phyloP scores from a whole-genome alignment of 257 asterid species.

The Ophiorrhiza pumila region DNA sequence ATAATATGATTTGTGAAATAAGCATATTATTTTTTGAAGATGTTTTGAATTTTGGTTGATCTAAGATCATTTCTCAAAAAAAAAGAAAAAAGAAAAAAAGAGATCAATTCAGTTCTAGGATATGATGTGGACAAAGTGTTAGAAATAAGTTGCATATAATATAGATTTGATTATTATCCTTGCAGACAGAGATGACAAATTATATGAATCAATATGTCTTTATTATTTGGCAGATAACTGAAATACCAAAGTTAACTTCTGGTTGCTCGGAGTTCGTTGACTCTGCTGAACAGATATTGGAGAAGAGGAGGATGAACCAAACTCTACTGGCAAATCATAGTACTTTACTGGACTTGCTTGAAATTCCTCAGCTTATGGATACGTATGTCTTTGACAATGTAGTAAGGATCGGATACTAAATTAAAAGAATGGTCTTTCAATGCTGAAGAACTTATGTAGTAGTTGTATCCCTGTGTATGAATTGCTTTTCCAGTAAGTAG shows the following conservation, averaged over 20 bases:
- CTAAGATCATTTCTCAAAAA: background rate
- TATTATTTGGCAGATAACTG: slow-evolving; percentile 69
- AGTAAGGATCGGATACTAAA: slow-evolving; percentile 13
- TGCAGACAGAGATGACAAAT: background rate
- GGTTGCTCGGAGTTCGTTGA: slow-evolving; percentile 89
- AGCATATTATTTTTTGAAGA: too few species aligned
- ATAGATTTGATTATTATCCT: background rate
- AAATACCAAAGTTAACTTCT: slow-evolving; percentile 82
- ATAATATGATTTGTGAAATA: background rate
- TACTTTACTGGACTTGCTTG: slow-evolving; percentile 96
- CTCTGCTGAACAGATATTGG: slow-evolving; percentile 84
- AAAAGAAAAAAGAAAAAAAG: too few species aligned
- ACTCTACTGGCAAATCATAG: slow-evolving; percentile 79
- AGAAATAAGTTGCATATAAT: background rate
- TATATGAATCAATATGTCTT: background rate
- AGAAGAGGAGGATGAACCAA: slow-evolving; percentile 94
- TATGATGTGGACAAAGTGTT: background rate
- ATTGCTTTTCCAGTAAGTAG: background rate
- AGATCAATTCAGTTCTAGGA: background rate
- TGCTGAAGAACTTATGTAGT: slow-evolving; percentile 12
- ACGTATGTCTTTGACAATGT: slow-evolving; percentile 53
- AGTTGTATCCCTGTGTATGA: slow-evolving; percentile 3
- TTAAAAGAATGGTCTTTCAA: slow-evolving; percentile 6
- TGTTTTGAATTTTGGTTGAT: background rate
- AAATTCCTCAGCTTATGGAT: slow-evolving; percentile 99